A percentile compares a stretch with the other conserved stretches of the same genome.
phyloP scores from a whole-genome alignment of 148 eudicot genomes.

The Spergularia bocconei region DNA sequence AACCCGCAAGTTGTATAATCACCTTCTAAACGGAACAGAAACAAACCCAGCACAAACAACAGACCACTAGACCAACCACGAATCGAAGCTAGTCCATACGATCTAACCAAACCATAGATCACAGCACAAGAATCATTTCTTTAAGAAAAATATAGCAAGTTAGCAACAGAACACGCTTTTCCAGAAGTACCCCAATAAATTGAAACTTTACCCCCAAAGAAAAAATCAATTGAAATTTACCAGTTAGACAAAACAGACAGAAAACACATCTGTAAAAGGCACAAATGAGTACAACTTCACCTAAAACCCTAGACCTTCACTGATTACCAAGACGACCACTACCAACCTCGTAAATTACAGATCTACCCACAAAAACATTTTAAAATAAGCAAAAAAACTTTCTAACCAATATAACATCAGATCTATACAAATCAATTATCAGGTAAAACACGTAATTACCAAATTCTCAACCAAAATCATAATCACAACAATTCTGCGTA shows the following conservation, averaged over 20 bases:
- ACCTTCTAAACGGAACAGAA: too few species aligned
- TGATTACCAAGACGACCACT: neutral
- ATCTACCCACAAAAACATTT: neutral
- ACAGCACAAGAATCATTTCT: too few species aligned
- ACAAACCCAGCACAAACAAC: too few species aligned
- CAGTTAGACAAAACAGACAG: neutral
- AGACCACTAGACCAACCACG: too few species aligned
- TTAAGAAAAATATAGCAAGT: too few species aligned
- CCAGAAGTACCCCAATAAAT: neutral
- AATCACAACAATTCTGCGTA: neutral
- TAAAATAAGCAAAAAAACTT: too few species aligned
- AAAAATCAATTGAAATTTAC: neutral
- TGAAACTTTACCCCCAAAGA: too few species aligned
- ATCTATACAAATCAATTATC: neutral
- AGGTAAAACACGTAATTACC: neutral
- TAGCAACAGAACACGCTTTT: neutral
- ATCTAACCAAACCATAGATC: too few species aligned
- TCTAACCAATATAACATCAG: constrained; percentile 15
- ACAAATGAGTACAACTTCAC: neutral
- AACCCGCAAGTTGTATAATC: too few species aligned
- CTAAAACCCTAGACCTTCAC: constrained; percentile 3
- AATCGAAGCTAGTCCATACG: too few species aligned
- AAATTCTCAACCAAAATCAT: neutral
- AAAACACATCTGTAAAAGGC: neutral
- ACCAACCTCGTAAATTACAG: neutral